Evolutionary conservation across 2,329 filamentous ascomycete genomes (phyloP), one percentile per base, ranked within the genome.

Genomic region (Cordyceps tenuipes): DNA sequence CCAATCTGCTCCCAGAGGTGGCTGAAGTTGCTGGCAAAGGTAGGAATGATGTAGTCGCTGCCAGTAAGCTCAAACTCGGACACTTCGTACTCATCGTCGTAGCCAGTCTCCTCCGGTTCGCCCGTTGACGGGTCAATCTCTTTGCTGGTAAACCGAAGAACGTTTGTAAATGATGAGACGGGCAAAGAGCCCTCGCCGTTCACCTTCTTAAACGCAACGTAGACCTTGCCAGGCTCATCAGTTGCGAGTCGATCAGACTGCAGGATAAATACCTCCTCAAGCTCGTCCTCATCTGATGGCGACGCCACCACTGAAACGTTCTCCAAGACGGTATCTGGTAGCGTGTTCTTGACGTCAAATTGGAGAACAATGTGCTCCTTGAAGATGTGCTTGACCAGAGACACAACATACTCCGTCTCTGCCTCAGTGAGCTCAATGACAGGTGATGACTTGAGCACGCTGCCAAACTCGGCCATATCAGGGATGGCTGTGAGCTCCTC

Each of bases 61-160:
- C 93, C 94, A 19, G 85, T 83, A 62, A 99, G 84, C 63, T 97
- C 92, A 63, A 97, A 85, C 71, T 97, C 91, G 63, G 94, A 91
- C 62, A 97, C 89, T 76, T 97, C 90, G 71, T 99, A 99, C 76
- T 99, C 94, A 69, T 99, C 94, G 57, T 97, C 93, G 73, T 97
- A 97, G 50, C 94, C 94, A 51, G 78, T 82, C 17, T 96, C 91
- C 73, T 99, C 94, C 0, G 93, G 90, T 75, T 97, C 91, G 65
- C 86, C 85, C n/a, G 90, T 96, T 29, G 89, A 89, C 6, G 94
- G 94, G 68, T 99, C 94, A 65, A 99, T 94, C 76, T 99, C 94
- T 77, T 97, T 97, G 79, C 88, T 94, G 19, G 91, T 97, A 73
- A 99, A 99, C 76, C 94, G 97, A 71, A 99, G 87, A 44, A 90